Evolutionary conservation across 73 alveolate genomes (phyloP).

Genomic region (Symbiodinium natans): DNA sequence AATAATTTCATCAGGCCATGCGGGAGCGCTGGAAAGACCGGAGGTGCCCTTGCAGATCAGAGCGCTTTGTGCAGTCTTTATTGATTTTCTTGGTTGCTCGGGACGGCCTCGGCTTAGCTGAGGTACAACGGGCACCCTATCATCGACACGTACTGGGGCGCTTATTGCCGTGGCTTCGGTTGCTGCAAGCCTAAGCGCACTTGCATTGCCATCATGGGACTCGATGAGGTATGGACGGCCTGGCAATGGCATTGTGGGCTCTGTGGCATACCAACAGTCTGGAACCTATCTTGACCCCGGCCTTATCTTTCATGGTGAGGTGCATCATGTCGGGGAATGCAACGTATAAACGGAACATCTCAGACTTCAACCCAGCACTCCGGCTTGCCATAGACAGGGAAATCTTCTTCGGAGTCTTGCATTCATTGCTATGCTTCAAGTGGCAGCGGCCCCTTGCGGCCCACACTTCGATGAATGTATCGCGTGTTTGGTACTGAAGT

Average conservation of each 20-base stretch:
- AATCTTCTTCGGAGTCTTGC: too few relatives aligned
- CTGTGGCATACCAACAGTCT: constrained; percentile 52
- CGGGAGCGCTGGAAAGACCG: constrained; percentile 39
- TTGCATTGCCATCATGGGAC: too few relatives aligned
- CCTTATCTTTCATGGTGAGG: too few relatives aligned
- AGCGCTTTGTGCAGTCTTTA: neutral
- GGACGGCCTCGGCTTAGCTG: neutral
- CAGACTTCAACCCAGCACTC: too few relatives aligned
- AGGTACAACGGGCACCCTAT: constrained; percentile 92
- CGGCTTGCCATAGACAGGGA: too few relatives aligned
- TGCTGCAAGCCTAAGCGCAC: neutral
- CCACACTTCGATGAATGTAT: too few relatives aligned
- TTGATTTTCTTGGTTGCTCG: neutral
- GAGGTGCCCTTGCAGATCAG: neutral
- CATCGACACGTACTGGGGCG: constrained; percentile 92
- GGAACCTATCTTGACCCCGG: too few relatives aligned
- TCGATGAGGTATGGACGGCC: constrained; percentile 91
- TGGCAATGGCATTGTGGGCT: constrained; percentile 91
- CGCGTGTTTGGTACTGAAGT: too few relatives aligned
- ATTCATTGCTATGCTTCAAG: too few relatives aligned
- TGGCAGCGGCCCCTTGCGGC: too few relatives aligned
- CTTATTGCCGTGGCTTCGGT: constrained; percentile 12
- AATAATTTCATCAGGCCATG: constrained; percentile 22
- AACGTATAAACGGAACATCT: too few relatives aligned
- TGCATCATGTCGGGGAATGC: too few relatives aligned